A percentile compares a stretch with the other conserved stretches of the same genome.
Evolutionary conservation across 2,329 filamentous ascomycete genomes (phyloP).

Genomic region (Cadophora malorum): DNA sequence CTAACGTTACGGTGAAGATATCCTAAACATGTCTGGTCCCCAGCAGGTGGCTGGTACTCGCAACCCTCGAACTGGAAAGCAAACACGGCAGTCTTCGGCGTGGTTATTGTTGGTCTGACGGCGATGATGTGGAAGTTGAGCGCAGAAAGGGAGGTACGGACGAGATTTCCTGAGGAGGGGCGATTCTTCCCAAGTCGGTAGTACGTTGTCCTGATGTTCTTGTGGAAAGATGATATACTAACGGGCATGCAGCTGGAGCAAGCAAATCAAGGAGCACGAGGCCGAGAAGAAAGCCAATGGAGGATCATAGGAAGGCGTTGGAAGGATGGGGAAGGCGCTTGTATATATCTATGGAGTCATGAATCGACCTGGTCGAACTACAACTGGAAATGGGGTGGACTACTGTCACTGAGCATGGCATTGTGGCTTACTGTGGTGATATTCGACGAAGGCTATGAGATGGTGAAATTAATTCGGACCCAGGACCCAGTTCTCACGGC

Average conservation of each 20-base stretch:
- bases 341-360: slow-evolving; percentile 43
- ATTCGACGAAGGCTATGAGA: neutral
- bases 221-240: slow-evolving; percentile 36
- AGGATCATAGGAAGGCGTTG: slow-evolving; percentile 24
- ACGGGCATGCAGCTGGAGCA: slow-evolving; percentile 66
- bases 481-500: neutral
- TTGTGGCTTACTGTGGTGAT: neutral
- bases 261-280: slow-evolving; percentile 74
- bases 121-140: slow-evolving; percentile 74
- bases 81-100: slow-evolving; percentile 82
- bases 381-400: neutral
- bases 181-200: slow-evolving; percentile 85
- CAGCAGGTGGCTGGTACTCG: slow-evolving; percentile 95
- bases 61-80: slow-evolving; percentile 94
- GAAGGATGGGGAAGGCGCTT: slow-evolving; percentile 22
- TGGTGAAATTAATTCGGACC: neutral
- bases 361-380: slow-evolving; percentile 28
- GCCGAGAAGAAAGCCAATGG: slow-evolving; percentile 52
- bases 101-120: slow-evolving; percentile 70
- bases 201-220: slow-evolving; percentile 57
- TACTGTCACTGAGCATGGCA: neutral
- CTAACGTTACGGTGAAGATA: slow-evolving; percentile 62
- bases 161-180: slow-evolving; percentile 76
- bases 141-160: slow-evolving; percentile 74
- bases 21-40: slow-evolving; percentile 99